Evolutionary conservation across 257 asterid genomes (phyloP).

Genomic region (Ocimum tenuiflorum): DNA sequence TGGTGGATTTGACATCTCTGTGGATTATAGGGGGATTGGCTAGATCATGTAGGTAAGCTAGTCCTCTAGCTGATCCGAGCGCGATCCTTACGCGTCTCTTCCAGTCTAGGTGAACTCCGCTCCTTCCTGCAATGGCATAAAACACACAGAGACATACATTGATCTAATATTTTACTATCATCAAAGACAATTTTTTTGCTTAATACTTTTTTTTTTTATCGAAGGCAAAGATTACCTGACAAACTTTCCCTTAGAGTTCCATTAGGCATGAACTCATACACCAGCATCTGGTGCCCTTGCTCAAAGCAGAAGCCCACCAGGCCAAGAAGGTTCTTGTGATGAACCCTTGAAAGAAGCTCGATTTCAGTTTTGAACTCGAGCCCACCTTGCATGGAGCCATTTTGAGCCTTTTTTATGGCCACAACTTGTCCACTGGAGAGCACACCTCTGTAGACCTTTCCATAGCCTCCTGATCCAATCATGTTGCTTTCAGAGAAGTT

Average conservation of each 20-base stretch:
- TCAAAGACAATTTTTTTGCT: neutral
- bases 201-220: neutral
- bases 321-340: constrained; percentile 88
- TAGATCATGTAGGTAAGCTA: constrained; percentile 83
- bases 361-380: constrained; percentile 90
- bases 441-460: constrained; percentile 83
- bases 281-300: constrained; percentile 88
- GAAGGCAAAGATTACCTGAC: constrained; percentile 39
- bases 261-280: constrained; percentile 76
- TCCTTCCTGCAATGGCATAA: constrained; percentile 40
- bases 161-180: neutral
- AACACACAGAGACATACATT: neutral
- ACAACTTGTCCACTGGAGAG: constrained; percentile 59
- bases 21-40: constrained; percentile 94
- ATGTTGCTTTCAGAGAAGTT: constrained; percentile 70
- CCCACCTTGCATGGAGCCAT: constrained; percentile 84
- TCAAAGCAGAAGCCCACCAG: constrained; percentile 91
- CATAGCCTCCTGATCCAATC: constrained; percentile 97
- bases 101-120: constrained; percentile 76
- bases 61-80: constrained; percentile 89
- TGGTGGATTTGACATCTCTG: constrained; percentile 79
- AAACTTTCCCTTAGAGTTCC: constrained; percentile 75
- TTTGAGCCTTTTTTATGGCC: constrained; percentile 82
- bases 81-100: constrained; percentile 71
- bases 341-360: constrained; percentile 89